A percentile compares a stretch with the other conserved stretches of the same genome.
phyloP scores from a whole-genome alignment of 305 asterid genomes.

The Fraxinus angustifolia region DNA sequence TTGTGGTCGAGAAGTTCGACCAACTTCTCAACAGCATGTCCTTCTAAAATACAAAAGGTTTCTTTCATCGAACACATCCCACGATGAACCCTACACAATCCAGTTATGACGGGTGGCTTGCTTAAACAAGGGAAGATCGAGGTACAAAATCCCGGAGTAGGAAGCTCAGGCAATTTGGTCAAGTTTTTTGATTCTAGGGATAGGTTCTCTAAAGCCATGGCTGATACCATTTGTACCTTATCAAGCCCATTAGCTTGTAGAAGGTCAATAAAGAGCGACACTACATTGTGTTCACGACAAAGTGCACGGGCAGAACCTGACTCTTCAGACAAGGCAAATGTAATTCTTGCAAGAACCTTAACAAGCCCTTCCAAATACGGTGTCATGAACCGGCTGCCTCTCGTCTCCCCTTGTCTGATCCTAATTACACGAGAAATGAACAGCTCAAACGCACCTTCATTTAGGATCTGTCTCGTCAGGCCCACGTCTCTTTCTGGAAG shows the following conservation, averaged over 20 bases:
- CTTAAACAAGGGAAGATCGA: constrained; percentile 70
- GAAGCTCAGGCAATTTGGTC: constrained; percentile 59
- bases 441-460: constrained; percentile 62
- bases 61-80: constrained; percentile 75
- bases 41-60: constrained; percentile 79
- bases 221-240: constrained; percentile 85
- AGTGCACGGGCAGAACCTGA: constrained; percentile 50
- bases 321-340: constrained; percentile 58
- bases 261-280: constrained; percentile 67
- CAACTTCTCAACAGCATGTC: constrained; percentile 73
- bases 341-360: constrained; percentile 74
- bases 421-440: constrained; percentile 51
- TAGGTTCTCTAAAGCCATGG: constrained; percentile 83
- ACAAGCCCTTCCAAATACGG: constrained; percentile 93
- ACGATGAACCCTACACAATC: constrained; percentile 65
- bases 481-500: constrained; percentile 82
- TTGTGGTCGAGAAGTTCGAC: constrained; percentile 83
- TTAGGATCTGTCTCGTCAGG: constrained; percentile 69
- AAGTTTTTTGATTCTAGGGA: constrained; percentile 69
- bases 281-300: constrained; percentile 59
- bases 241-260: constrained; percentile 78
- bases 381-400: constrained; percentile 77
- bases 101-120: constrained; percentile 56
- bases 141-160: constrained; percentile 53
- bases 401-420: constrained; percentile 72